These are phyloP conservation scores for Aegilops longissima DNA, from an alignment of 176 grass and related monocot genomes.

Conservation along the genomic window DNA sequence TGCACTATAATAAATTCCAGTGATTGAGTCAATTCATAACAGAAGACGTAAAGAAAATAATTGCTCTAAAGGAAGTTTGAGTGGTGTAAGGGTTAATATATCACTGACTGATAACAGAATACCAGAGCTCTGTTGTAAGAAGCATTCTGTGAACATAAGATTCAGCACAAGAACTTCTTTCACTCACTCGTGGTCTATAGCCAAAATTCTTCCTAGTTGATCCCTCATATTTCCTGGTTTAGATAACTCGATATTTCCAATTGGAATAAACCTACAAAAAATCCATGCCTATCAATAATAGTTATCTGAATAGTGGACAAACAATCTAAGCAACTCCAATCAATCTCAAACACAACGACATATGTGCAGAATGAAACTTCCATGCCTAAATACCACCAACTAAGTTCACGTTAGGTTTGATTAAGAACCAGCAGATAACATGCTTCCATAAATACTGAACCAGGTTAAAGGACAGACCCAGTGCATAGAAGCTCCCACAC, in stretches of 20 bases:
- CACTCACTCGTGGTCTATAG: slow-evolving; percentile 85
- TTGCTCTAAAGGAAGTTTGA: neutral
- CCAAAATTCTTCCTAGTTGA: slow-evolving; percentile 84
- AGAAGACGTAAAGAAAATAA: neutral
- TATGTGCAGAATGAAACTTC: slow-evolving; percentile 9
- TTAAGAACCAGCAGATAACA: slow-evolving; percentile 23
- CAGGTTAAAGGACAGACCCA: no score
- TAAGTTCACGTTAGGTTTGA: neutral
- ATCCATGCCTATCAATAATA: slow-evolving; percentile 24
- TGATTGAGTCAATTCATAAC: neutral
- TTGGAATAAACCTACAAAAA: slow-evolving; percentile 74
- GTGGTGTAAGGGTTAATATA: neutral
- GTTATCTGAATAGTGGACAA: slow-evolving; percentile 19
- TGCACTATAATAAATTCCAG: neutral
- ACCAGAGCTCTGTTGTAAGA: neutral
- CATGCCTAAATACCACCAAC: neutral
- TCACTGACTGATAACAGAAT: neutral
- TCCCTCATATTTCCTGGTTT: slow-evolving; percentile 83
- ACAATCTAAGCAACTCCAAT: slow-evolving; percentile 14
- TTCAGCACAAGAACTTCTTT: slow-evolving; percentile 13
- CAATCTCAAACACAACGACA: slow-evolving; percentile 20
- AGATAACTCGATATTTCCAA: slow-evolving; percentile 84
- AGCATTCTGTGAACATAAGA: slow-evolving; percentile 8
- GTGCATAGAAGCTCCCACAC: no score
- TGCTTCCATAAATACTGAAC: slow-evolving; percentile 25